Conservation (phyloP, 2,329 filamentous ascomycete species). For the Zymoseptoria tritici region DNA sequence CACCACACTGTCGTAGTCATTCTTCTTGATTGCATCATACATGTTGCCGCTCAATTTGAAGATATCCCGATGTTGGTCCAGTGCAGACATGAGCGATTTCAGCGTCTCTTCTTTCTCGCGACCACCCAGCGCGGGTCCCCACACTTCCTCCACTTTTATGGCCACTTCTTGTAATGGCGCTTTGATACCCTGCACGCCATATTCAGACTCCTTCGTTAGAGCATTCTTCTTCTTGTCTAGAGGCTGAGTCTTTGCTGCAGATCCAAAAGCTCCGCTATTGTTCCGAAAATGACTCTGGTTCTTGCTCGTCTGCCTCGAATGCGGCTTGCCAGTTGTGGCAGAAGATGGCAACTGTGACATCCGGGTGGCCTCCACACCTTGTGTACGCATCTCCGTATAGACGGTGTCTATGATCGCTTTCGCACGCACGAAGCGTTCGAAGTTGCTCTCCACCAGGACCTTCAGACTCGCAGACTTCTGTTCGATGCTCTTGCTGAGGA, state of each 20-base stretch:
- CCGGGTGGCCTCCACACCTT: slow-evolving; percentile 50
- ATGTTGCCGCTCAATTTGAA: slow-evolving; percentile 74
- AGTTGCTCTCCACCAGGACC: slow-evolving; percentile 93
- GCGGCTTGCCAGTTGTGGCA: slow-evolving; percentile 32
- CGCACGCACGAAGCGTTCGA: slow-evolving; percentile 93
- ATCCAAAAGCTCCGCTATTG: slow-evolving; percentile 30
- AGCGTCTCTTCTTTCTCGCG: slow-evolving; percentile 84
- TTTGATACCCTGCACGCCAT: slow-evolving; percentile 82
- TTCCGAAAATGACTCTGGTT: slow-evolving; percentile 40
- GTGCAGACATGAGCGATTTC: slow-evolving; percentile 64
- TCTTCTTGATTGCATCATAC: slow-evolving; percentile 77
- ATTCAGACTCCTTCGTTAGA: slow-evolving; percentile 84
- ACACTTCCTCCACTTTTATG: slow-evolving; percentile 92
- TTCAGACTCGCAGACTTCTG: slow-evolving; percentile 97
- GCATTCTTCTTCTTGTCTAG: slow-evolving; percentile 75
- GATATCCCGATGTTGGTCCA: slow-evolving; percentile 73
- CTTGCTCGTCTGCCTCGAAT: slow-evolving; percentile 62
- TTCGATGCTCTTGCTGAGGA: slow-evolving; percentile 85
- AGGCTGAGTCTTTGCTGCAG: slow-evolving; percentile 29
- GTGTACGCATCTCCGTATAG: slow-evolving; percentile 84
- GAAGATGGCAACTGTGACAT: slow-evolving; percentile 8
- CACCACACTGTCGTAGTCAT: slow-evolving; percentile 80
- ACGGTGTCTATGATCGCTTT: slow-evolving; percentile 98
- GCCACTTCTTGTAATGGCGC: slow-evolving; percentile 79
- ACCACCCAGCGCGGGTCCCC: slow-evolving; percentile 88